Evolutionary conservation across 2,329 filamentous ascomycete species (phyloP).

Genomic region (Torrubiella hemipterigena): DNA sequence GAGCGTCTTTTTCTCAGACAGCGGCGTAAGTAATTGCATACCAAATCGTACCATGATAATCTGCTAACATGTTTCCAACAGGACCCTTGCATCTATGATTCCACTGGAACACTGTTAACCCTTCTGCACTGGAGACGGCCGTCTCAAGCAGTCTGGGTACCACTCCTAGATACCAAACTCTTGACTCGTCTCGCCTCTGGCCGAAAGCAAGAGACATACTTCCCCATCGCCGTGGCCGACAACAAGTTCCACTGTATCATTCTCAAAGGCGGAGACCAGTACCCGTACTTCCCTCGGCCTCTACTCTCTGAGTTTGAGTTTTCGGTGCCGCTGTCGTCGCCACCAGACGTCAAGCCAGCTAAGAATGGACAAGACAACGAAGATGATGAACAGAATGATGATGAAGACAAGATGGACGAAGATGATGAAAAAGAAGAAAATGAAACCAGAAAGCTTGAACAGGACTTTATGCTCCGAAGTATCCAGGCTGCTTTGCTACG

Average conservation of each 20-base stretch:
- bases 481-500: conserved; percentile 62
- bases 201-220: conserved; percentile 82
- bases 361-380: conserved; percentile 24
- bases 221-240: conserved; percentile 86
- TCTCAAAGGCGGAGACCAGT: conserved; percentile 84
- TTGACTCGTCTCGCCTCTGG: conserved; percentile 74
- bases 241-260: conserved; percentile 98
- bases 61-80: conserved; percentile 17
- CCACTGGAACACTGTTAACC: conserved; percentile 75
- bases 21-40: conserved; percentile 49
- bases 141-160: conserved; percentile 81
- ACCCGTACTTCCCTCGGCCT: conserved; percentile 85
- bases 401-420: conserved; percentile 21
- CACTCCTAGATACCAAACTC: conserved; percentile 78
- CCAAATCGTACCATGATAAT: neutral
- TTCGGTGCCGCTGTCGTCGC: conserved; percentile 62
- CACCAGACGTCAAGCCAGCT: conserved; percentile 21
- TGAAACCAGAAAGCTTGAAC: conserved; percentile 59
- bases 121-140: conserved; percentile 83
- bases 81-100: conserved; percentile 96
- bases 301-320: conserved; percentile 91
- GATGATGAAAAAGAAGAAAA: conserved; percentile 18
- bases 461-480: conserved; percentile 65
- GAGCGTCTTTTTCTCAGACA: conserved; percentile 84
- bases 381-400: conserved; percentile 18